These are phyloP conservation scores for Gracilaria caudata DNA, from an alignment of 23 red algal species.

Conservation along the genomic window DNA sequence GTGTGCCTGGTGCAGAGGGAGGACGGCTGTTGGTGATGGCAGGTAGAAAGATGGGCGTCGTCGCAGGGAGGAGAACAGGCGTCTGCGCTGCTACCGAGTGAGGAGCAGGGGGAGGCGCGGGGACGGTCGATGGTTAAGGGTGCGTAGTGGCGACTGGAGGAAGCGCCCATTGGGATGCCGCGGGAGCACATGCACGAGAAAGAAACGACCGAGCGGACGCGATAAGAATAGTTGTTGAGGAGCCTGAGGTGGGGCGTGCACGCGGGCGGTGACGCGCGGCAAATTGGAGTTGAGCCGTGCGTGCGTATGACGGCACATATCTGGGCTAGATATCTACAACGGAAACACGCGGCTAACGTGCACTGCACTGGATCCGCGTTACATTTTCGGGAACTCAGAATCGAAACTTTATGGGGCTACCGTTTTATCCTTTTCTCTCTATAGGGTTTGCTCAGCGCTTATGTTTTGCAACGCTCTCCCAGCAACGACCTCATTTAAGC, in stretches of 20 bases:
- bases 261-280: not conserved
- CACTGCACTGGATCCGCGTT: no score
- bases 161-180: slow-evolving; percentile 22
- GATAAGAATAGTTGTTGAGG: not conserved
- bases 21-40: not conserved
- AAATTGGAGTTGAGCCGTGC: not conserved
- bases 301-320: no score
- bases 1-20: not conserved
- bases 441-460: no score
- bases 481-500: no score
- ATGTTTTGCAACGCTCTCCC: no score
- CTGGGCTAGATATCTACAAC: no score
- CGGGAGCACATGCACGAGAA: slow-evolving; percentile 21
- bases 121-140: slow-evolving; percentile 12
- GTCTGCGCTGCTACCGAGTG: not conserved
- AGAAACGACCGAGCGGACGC: not conserved
- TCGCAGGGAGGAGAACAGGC: not conserved
- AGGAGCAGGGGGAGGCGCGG: not conserved
- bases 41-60: not conserved
- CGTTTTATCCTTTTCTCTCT: no score
- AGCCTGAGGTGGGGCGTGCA: not conserved
- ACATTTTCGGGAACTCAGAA: no score
- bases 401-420: no score
- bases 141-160: slow-evolving; percentile 25
- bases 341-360: no score